Conservation (phyloP, 495 filamentous ascomycete genomes). For the Penicillium nucicola region DNA sequence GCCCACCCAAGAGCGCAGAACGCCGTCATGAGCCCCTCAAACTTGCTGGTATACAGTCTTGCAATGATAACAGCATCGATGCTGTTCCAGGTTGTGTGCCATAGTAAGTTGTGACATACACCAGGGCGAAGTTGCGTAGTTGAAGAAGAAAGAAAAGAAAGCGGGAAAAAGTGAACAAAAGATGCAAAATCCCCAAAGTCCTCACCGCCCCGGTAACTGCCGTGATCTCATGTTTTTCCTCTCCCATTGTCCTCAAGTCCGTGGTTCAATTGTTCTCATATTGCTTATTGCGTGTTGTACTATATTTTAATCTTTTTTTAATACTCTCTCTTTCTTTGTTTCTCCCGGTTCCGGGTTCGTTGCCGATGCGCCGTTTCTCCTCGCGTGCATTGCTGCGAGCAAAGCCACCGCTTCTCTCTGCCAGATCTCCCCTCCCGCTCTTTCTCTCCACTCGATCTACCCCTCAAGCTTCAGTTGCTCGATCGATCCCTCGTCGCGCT, state of each 20-base stretch:
- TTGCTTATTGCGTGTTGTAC: slow-evolving; percentile 11
- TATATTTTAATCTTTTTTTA: slow-evolving; percentile 14
- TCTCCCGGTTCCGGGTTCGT: slow-evolving; percentile 11
- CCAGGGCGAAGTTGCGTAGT: slow-evolving; percentile 37
- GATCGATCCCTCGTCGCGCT: slow-evolving; percentile 15
- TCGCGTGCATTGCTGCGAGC: slow-evolving; percentile 38
- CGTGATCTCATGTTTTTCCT: slow-evolving; percentile 15
- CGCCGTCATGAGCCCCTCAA: slow-evolving; percentile 47
- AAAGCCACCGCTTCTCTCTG: slow-evolving; percentile 41
- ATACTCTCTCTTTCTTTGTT: slow-evolving; percentile 5
- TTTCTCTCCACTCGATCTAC: slow-evolving; percentile 22
- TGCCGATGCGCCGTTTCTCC: slow-evolving; percentile 40
- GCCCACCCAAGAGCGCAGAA: slow-evolving; percentile 35
- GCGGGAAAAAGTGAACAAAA: slow-evolving; percentile 6
- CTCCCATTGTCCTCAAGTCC: slow-evolving; percentile 16
- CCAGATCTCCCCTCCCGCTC: slow-evolving; percentile 33
- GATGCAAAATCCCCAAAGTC: neutral
- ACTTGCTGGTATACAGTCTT: slow-evolving; percentile 45
- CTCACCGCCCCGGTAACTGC: slow-evolving; percentile 19
- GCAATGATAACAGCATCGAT: slow-evolving; percentile 28
- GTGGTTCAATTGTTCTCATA: slow-evolving; percentile 13
- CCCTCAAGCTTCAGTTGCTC: slow-evolving; percentile 21
- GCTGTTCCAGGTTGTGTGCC: slow-evolving; percentile 29
- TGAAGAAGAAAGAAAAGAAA: slow-evolving; percentile 14
- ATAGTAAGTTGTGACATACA: slow-evolving; percentile 25